A percentile compares a stretch with the other conserved stretches of the same genome.
Evolutionary conservation across 345 rosid species (phyloP).

Genomic region (Hibiscus mutabilis): DNA sequence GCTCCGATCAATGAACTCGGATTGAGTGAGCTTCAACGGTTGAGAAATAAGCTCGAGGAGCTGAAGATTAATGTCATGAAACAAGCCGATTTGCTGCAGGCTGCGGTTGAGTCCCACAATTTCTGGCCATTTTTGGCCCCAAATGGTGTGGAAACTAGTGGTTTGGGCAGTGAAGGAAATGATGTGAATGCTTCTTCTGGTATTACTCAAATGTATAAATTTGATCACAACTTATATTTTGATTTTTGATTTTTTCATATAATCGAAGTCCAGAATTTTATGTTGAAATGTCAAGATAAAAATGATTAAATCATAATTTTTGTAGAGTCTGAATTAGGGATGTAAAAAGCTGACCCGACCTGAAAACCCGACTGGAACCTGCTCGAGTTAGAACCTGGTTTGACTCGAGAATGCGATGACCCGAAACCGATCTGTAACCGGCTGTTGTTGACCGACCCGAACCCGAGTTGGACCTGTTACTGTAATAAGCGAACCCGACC

Average conservation of each 20-base stretch:
- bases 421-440: too few relatives aligned
- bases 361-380: too few relatives aligned
- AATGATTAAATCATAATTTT: neutral
- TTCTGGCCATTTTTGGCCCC: neutral
- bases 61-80: constrained; percentile 28
- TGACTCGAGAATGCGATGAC: too few relatives aligned
- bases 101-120: constrained; percentile 17
- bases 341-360: too few relatives aligned
- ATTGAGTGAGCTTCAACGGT: constrained; percentile 25
- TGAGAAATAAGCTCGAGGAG: constrained; percentile 29
- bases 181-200: neutral
- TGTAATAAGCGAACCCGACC: too few relatives aligned
- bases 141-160: neutral
- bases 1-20: constrained; percentile 26
- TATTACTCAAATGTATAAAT: neutral
- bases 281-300: neutral
- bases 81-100: constrained; percentile 20
- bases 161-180: neutral
- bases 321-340: too few relatives aligned
- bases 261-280: neutral
- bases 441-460: too few relatives aligned
- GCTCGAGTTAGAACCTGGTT: too few relatives aligned
- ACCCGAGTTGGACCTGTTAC: too few relatives aligned
- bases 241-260: neutral
- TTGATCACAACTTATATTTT: neutral